Percentiles rank a stretch among this genome's conserved stretches.
phyloP scores from a whole-genome alignment of 257 asterid species.

The Lithospermum erythrorhizon region DNA sequence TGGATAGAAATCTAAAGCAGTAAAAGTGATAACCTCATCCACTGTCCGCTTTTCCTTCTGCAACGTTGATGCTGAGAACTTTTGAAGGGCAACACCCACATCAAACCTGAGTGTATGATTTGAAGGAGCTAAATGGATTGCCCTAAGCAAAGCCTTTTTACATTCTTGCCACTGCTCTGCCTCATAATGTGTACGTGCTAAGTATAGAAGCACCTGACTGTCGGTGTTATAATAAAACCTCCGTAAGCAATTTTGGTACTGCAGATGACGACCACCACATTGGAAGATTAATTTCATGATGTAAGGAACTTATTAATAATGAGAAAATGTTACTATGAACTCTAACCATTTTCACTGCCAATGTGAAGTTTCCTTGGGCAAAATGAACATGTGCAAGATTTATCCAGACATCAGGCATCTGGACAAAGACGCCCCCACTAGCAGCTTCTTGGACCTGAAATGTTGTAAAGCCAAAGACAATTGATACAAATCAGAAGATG shows the following conservation, averaged over 20 bases:
- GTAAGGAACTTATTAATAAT: not conserved
- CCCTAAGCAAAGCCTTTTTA: slow-evolving; percentile 81
- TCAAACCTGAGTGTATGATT: slow-evolving; percentile 85
- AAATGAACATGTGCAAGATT: slow-evolving; percentile 97
- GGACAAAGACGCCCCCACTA: slow-evolving; percentile 77
- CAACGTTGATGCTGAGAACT: slow-evolving; percentile 94
- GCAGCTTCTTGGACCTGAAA: slow-evolving; percentile 97
- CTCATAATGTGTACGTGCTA: slow-evolving; percentile 97
- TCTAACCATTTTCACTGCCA: slow-evolving; percentile 94
- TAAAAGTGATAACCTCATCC: slow-evolving; percentile 57
- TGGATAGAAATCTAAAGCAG: not conserved
- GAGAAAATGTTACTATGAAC: slow-evolving; percentile 1
- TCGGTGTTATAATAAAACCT: slow-evolving; percentile 82
- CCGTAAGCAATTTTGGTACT: slow-evolving; percentile 93
- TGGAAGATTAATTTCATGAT: not conserved
- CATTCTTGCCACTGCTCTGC: slow-evolving; percentile 99
- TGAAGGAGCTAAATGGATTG: slow-evolving; percentile 96
- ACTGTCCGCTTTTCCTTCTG: slow-evolving; percentile 85
- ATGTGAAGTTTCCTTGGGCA: slow-evolving; percentile 89
- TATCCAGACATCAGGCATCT: slow-evolving; percentile 98
- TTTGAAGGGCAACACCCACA: slow-evolving; percentile 86
- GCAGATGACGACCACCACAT: slow-evolving; percentile 22
- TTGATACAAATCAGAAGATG: slow-evolving; percentile 9
- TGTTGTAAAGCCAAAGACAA: slow-evolving; percentile 10
- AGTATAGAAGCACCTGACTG: slow-evolving; percentile 89